A percentile compares a stretch with the other conserved stretches of the same genome.
Conservation (phyloP, 2,329 filamentous ascomycete genomes). For the Lachnellula hyalina region DNA sequence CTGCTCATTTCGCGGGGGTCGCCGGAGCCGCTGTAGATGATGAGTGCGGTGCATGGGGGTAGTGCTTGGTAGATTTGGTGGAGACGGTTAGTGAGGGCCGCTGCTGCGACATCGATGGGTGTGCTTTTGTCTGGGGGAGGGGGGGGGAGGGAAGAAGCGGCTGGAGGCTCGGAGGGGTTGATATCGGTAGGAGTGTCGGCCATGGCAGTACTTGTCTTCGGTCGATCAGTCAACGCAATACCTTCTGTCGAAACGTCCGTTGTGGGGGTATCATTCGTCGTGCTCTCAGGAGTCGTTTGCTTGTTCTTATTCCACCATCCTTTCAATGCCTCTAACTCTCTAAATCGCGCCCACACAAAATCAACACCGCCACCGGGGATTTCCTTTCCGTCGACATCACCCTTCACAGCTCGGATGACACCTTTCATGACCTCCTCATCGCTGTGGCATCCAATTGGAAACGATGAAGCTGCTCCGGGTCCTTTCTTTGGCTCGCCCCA, state of each 20-base stretch:
- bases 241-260: not conserved
- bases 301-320: slow-evolving; percentile 63
- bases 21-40: slow-evolving; percentile 61
- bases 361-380: slow-evolving; percentile 58
- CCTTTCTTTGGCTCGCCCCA: slow-evolving; percentile 75
- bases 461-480: slow-evolving; percentile 49
- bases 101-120: slow-evolving; percentile 18
- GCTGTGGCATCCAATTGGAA: slow-evolving; percentile 51
- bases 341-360: slow-evolving; percentile 62
- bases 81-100: slow-evolving; percentile 40
- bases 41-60: slow-evolving; percentile 59
- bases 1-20: slow-evolving; percentile 62
- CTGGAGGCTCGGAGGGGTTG: not conserved
- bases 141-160: slow-evolving; percentile 1
- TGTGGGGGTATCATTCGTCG: not conserved
- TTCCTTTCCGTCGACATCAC: slow-evolving; percentile 52
- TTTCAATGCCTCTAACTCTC: slow-evolving; percentile 58
- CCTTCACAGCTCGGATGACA: slow-evolving; percentile 53
- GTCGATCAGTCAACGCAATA: no score
- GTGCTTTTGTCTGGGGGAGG: slow-evolving; percentile 8
- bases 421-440: slow-evolving; percentile 54
- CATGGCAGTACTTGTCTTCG: not conserved
- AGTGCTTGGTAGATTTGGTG: slow-evolving; percentile 51
- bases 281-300: slow-evolving; percentile 6
- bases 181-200: slow-evolving; percentile 5